Conservation (phyloP, 257 asterid genomes). For the Solanum rostratum region DNA sequence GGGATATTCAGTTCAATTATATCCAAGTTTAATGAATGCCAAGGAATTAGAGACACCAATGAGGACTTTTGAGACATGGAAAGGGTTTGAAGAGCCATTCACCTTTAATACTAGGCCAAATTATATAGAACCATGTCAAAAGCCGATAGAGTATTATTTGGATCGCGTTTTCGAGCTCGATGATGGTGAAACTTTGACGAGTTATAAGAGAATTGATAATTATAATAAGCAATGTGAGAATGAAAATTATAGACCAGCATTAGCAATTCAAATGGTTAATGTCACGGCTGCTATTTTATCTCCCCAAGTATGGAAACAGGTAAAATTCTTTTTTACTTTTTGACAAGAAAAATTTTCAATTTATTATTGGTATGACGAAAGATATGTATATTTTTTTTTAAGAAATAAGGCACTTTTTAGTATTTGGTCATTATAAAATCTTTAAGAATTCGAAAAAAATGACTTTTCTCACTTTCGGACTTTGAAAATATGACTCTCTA, state of each 20-base stretch:
- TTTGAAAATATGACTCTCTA: too few species aligned
- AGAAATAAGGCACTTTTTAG: not conserved
- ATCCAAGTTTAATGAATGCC: constrained; percentile 29
- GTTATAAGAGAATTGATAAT: constrained; percentile 21
- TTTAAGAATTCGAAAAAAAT: not conserved
- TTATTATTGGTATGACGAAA: not conserved
- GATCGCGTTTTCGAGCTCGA: constrained; percentile 18
- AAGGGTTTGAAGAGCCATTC: constrained; percentile 47
- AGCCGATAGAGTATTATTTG: constrained; percentile 37
- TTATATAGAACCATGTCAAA: constrained; percentile 38
- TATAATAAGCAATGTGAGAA: constrained; percentile 13
- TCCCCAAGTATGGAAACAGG: constrained; percentile 53
- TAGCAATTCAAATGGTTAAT: constrained; percentile 28
- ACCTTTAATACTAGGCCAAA: constrained; percentile 43
- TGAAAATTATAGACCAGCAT: constrained; percentile 18
- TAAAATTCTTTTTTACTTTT: not conserved
- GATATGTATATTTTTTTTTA: not conserved
- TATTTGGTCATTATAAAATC: not conserved
- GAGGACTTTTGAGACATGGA: constrained; percentile 66
- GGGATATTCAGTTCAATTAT: constrained; percentile 67
- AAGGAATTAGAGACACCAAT: constrained; percentile 49
- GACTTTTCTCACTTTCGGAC: not conserved
- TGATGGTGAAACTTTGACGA: constrained; percentile 21
- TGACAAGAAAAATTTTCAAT: not conserved
- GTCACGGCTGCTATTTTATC: constrained; percentile 35